Percentiles rank a stretch among this genome's conserved stretches.
Conservation (phyloP, 345 rosid genomes). For the Pugionium dolabratum region DNA sequence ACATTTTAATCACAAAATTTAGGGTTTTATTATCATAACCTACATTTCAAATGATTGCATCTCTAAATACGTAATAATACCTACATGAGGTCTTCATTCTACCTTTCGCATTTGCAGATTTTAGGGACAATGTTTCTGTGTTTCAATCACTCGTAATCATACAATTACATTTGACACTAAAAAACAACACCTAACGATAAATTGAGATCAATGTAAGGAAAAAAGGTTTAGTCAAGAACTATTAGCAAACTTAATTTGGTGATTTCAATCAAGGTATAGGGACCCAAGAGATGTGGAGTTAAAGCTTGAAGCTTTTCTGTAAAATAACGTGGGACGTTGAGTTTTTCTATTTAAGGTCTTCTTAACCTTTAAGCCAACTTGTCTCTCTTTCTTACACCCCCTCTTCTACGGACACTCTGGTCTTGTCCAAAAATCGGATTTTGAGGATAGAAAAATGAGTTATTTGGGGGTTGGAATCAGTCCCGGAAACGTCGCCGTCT, state of each 20-base stretch:
- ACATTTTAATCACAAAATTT: not conserved
- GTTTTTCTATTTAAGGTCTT: slow-evolving; percentile 18
- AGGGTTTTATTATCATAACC: slow-evolving; percentile 2
- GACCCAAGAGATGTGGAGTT: slow-evolving; percentile 30
- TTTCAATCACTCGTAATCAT: not conserved
- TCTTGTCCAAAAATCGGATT: slow-evolving; percentile 20
- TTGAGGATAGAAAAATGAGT: slow-evolving; percentile 37
- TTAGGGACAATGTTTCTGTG: not conserved
- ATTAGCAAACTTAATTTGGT: not conserved
- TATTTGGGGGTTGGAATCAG: slow-evolving; percentile 33
- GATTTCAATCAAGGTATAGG: slow-evolving; percentile 17
- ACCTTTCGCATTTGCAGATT: slow-evolving; percentile 18
- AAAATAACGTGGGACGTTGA: too few relatives aligned
- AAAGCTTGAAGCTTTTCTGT: slow-evolving; percentile 5
- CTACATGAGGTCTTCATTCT: slow-evolving; percentile 4
- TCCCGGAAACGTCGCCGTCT: slow-evolving; percentile 45
- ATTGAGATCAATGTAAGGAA: too few relatives aligned
- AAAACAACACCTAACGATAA: too few relatives aligned
- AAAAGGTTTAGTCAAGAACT: too few relatives aligned
- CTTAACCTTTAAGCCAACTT: not conserved
- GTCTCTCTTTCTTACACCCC: not conserved
- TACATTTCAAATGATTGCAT: slow-evolving; percentile 25
- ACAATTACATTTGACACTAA: too few relatives aligned
- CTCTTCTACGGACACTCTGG: not conserved
- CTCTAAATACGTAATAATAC: slow-evolving; percentile 5